Evolutionary conservation across 2,329 filamentous ascomycete species (phyloP).

Genomic region (Pseudovirgaria hyperparasitica): DNA sequence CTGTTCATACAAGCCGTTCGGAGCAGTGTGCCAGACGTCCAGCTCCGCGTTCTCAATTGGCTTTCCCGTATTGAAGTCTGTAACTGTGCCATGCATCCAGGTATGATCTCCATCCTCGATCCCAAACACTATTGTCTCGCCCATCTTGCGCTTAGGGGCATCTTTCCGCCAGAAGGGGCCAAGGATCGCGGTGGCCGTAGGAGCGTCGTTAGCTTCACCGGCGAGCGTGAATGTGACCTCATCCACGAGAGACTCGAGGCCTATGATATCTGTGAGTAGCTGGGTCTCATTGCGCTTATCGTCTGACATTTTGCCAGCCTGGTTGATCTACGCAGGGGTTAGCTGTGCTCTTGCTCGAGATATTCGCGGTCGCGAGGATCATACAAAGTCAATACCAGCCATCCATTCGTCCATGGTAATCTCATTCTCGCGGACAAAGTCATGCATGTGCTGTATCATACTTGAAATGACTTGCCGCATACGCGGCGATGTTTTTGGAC

Average conservation of each 20-base stretch:
- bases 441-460: slow-evolving; percentile 61
- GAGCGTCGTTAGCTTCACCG: slow-evolving; percentile 33
- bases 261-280: slow-evolving; percentile 44
- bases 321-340: slow-evolving; percentile 35
- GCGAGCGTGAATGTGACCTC: slow-evolving; percentile 63
- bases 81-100: slow-evolving; percentile 52
- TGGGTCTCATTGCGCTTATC: slow-evolving; percentile 52
- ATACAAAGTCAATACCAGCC: slow-evolving; percentile 55
- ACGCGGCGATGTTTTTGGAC: slow-evolving; percentile 53
- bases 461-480: slow-evolving; percentile 50
- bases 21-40: slow-evolving; percentile 70
- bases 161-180: slow-evolving; percentile 75
- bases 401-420: slow-evolving; percentile 71
- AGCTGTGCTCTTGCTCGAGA: slow-evolving; percentile 3
- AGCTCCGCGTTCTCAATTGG: slow-evolving; percentile 54
- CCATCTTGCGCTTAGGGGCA: slow-evolving; percentile 57
- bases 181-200: slow-evolving; percentile 66
- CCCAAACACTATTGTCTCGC: slow-evolving; percentile 48
- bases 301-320: slow-evolving; percentile 50
- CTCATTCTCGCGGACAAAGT: slow-evolving; percentile 66
- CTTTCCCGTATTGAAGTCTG: slow-evolving; percentile 46
- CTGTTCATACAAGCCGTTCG: slow-evolving; percentile 57
- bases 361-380: slow-evolving; percentile 2
- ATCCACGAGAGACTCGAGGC: slow-evolving; percentile 53
- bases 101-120: slow-evolving; percentile 40